Evolutionary conservation across 345 rosid genomes (phyloP), one percentile per base, ranked within the genome.

Genomic region (Erodium maritimum): DNA sequence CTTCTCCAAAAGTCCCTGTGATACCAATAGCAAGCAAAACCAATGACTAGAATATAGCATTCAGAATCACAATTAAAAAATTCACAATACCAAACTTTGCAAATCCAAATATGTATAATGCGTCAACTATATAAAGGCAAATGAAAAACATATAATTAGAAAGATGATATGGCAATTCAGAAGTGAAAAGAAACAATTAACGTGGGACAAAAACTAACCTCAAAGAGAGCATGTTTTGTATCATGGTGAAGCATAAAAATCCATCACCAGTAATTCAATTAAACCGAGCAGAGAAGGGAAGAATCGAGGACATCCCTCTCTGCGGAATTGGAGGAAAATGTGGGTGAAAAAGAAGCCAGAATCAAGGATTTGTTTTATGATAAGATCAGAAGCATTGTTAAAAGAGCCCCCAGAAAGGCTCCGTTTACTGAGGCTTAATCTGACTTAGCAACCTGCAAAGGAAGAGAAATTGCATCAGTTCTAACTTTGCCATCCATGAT

Each of bases 1-100:
- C 85, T 79, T 74, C 91, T 83, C 99, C 99, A 93, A 53, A 93
- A 77, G 64, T 74, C 70, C 82, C 97, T 93, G 62, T 5, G 20
- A 51, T 29, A 24, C 4, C 29, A 59, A 4, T 59, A 70, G 33
- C 18, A 46, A 14, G 63, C 42, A 24, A 48, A 68, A 55, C 20
- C 23, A 37, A 12, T 37, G 6, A 57, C 14, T 21, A 24, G 19
- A 19, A 21, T 13, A 58, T 53, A 55, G 45, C 29, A 61, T 51
- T 20, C 18, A 57, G 13, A 56, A 58, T 48, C 56, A n/a, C 48
- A 12, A 37, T 12, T 4, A 11, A 25, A 5, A 12, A 37, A 12
- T 11, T 12, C 46, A 37, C 14, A 12, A 37, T 12, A 37, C 1
- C 8, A 37, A 37, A 37, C 46, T 37, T 1, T 12, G 4, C 13